Evolutionary conservation across 2,329 filamentous ascomycete species (phyloP).

Genomic region (Fusarium kyushuense): DNA sequence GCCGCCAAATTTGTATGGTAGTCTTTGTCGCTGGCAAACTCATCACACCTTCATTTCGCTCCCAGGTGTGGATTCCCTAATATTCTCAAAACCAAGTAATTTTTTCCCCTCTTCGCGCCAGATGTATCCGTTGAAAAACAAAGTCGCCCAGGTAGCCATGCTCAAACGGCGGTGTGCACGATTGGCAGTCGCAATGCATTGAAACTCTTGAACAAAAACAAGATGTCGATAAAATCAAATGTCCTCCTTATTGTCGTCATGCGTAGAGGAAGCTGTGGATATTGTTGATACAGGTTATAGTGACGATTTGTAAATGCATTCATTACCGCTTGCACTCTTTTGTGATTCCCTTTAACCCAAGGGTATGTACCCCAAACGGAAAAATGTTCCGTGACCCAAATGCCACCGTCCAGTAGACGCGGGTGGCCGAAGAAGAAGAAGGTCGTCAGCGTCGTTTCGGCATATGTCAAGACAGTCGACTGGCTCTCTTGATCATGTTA

Average conservation of each 20-base stretch:
- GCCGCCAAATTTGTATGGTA: slow-evolving; percentile 46
- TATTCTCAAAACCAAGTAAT: slow-evolving; percentile 30
- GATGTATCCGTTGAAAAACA: slow-evolving; percentile 33
- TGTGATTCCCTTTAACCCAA: slow-evolving; percentile 54
- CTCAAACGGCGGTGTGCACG: slow-evolving; percentile 35
- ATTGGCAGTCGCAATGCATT: slow-evolving; percentile 42
- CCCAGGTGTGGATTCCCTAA: slow-evolving; percentile 32
- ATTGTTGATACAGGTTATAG: slow-evolving; percentile 61
- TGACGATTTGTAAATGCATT: slow-evolving; percentile 56
- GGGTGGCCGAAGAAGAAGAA: slow-evolving; percentile 48
- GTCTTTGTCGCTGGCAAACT: slow-evolving; percentile 47
- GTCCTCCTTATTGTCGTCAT: slow-evolving; percentile 47
- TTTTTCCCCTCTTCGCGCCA: slow-evolving; percentile 42
- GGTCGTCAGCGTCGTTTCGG: slow-evolving; percentile 52
- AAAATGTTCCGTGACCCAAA: slow-evolving; percentile 48
- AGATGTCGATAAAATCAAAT: slow-evolving; percentile 39
- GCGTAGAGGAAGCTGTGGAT: slow-evolving; percentile 50
- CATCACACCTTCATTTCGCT: slow-evolving; percentile 33
- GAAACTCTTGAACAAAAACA: slow-evolving; percentile 43
- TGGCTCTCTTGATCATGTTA: slow-evolving; percentile 39
- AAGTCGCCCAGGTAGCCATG: slow-evolving; percentile 38
- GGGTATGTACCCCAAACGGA: slow-evolving; percentile 39
- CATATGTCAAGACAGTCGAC: slow-evolving; percentile 46
- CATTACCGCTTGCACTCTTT: slow-evolving; percentile 56
- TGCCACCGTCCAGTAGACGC: slow-evolving; percentile 42